phyloP scores from a whole-genome alignment of 208 protist genomes.

The Trypanosoma melophagium region DNA sequence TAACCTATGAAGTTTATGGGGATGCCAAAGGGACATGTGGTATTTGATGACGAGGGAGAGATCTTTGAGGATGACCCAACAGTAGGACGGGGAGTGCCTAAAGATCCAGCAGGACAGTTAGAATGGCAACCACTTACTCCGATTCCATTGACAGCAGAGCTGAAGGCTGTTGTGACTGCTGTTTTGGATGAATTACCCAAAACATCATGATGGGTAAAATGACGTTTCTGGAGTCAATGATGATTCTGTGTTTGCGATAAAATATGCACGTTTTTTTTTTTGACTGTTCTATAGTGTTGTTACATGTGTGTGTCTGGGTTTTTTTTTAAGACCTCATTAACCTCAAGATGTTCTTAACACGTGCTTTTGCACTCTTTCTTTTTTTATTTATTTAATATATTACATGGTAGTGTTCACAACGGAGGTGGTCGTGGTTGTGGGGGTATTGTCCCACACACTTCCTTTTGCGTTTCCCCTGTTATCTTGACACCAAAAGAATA shows the following conservation, averaged over 20 bases:
- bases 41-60: slow-evolving; percentile 72
- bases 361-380: too few species aligned
- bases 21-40: slow-evolving; percentile 42
- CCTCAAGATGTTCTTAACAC: too few species aligned
- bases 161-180: slow-evolving; percentile 16
- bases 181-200: slow-evolving; percentile 14
- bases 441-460: too few species aligned
- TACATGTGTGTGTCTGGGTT: not conserved
- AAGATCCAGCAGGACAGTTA: slow-evolving; percentile 46
- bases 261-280: not conserved
- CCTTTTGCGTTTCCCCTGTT: too few species aligned
- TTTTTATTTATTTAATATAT: too few species aligned
- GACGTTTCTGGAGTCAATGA: not conserved
- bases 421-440: too few species aligned
- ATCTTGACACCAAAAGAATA: not conserved
- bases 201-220: not conserved
- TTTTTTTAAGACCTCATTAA: too few species aligned
- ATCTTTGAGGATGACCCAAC: slow-evolving; percentile 84
- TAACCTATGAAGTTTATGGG: not conserved
- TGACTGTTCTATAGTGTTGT: not conserved
- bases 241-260: not conserved
- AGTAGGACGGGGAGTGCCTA: slow-evolving; percentile 67
- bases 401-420: too few species aligned
- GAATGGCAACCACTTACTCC: slow-evolving; percentile 46
- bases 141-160: slow-evolving; percentile 7